These are phyloP conservation scores for Fonsecaea nubica DNA, from an alignment of 2,329 filamentous ascomycete genomes.

Conservation along the genomic window DNA sequence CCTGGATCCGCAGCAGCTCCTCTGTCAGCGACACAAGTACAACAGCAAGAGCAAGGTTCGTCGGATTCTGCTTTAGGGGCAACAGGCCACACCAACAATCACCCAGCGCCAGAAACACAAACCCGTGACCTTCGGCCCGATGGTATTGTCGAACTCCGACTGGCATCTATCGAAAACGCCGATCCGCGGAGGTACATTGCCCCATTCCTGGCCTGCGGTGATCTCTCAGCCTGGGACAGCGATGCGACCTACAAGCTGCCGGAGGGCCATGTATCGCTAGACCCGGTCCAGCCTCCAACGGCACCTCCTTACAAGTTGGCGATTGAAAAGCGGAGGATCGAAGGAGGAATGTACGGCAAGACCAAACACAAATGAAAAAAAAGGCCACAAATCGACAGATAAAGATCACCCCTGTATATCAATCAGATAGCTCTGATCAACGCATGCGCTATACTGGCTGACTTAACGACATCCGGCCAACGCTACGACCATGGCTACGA, in stretches of 20 bases:
- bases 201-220: slow-evolving; percentile 95
- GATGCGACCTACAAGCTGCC: slow-evolving; percentile 90
- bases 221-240: slow-evolving; percentile 91
- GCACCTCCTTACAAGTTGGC: slow-evolving; percentile 94
- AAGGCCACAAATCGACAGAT: background rate
- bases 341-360: slow-evolving; percentile 79
- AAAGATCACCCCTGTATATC: background rate
- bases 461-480: background rate
- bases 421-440: background rate
- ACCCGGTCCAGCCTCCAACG: slow-evolving; percentile 93
- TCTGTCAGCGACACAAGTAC: background rate
- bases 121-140: slow-evolving; percentile 44
- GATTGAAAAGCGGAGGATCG: slow-evolving; percentile 78
- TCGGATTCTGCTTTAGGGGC: background rate
- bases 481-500: background rate
- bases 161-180: slow-evolving; percentile 50
- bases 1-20: slow-evolving; percentile 35
- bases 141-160: slow-evolving; percentile 45
- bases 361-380: slow-evolving; percentile 54
- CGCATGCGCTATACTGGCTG: background rate
- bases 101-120: background rate
- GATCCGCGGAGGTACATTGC: slow-evolving; percentile 74
- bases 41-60: background rate
- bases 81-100: background rate
- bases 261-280: slow-evolving; percentile 81